Conservation (phyloP, 345 rosid genomes). For the Citrus inodora region DNA sequence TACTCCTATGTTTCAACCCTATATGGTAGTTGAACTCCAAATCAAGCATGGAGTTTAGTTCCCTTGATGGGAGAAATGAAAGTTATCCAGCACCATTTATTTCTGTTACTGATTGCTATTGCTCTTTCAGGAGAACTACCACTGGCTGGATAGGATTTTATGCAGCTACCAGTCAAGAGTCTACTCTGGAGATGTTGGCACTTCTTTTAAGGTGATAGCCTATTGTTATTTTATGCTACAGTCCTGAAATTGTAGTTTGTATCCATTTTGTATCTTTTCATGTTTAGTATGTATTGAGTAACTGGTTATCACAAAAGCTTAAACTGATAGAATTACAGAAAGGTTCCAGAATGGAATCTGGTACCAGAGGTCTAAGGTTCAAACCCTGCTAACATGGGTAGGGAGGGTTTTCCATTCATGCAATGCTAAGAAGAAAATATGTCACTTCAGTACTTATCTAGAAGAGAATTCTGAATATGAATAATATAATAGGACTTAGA, state of each 20-base stretch:
- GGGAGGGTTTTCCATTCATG: neutral
- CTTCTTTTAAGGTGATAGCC: slow-evolving; percentile 55
- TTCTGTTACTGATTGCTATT: neutral
- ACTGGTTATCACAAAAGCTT: neutral
- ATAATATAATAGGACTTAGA: neutral
- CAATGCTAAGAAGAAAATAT: neutral
- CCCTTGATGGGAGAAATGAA: neutral
- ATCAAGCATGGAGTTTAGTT: neutral
- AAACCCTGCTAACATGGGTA: neutral
- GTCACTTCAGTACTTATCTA: neutral
- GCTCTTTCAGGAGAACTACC: slow-evolving; percentile 49
- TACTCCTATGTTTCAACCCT: neutral
- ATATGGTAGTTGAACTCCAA: neutral
- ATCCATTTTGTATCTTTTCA: neutral
- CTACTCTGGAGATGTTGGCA: slow-evolving; percentile 25
- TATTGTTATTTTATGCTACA: slow-evolving; percentile 4
- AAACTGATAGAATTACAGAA: too few relatives aligned
- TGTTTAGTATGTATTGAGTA: neutral
- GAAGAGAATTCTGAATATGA: neutral
- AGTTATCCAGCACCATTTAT: neutral
- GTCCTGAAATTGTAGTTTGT: neutral
- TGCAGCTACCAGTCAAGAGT: slow-evolving; percentile 13
- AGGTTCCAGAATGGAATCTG: neutral
- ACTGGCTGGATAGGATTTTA: slow-evolving; percentile 36
- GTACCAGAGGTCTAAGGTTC: neutral